Percentiles rank a stretch among this genome's conserved stretches.
Conservation (phyloP, 495 filamentous ascomycete genomes). For the Xylaria palmicola region DNA sequence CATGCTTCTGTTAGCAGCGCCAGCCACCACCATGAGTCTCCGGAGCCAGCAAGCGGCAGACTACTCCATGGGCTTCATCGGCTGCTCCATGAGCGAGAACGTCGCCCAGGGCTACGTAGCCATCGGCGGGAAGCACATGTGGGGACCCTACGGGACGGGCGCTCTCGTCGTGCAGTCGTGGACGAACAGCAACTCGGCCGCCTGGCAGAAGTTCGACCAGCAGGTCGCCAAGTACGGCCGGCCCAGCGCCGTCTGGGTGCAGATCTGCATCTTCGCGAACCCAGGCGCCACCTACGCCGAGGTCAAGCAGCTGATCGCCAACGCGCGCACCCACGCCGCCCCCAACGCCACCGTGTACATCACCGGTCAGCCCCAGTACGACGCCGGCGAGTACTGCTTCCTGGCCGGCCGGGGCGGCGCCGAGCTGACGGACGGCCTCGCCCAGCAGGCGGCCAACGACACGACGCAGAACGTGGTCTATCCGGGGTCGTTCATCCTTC, state of each 20-base stretch:
- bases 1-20: neutral
- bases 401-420: slow-evolving; percentile 25
- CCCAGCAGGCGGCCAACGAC: slow-evolving; percentile 27
- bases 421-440: slow-evolving; percentile 23
- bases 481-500: slow-evolving; percentile 27
- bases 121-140: slow-evolving; percentile 24
- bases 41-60: neutral
- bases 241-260: slow-evolving; percentile 24
- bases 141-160: slow-evolving; percentile 31
- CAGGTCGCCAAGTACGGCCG: slow-evolving; percentile 24
- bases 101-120: slow-evolving; percentile 21
- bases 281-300: slow-evolving; percentile 20
- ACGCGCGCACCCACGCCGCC: slow-evolving; percentile 28
- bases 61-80: slow-evolving; percentile 31
- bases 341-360: slow-evolving; percentile 29
- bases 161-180: slow-evolving; percentile 30
- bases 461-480: slow-evolving; percentile 23
- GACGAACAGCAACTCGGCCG: slow-evolving; percentile 24
- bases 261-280: slow-evolving; percentile 30
- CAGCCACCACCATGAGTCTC: neutral
- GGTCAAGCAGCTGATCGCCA: slow-evolving; percentile 30
- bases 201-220: slow-evolving; percentile 24
- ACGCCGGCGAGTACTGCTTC: slow-evolving; percentile 23
- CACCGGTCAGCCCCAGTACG: slow-evolving; percentile 32
- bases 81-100: slow-evolving; percentile 37